Conservation (phyloP, 1,284 basidiomycete species). For the Schizophyllum amplum region DNA sequence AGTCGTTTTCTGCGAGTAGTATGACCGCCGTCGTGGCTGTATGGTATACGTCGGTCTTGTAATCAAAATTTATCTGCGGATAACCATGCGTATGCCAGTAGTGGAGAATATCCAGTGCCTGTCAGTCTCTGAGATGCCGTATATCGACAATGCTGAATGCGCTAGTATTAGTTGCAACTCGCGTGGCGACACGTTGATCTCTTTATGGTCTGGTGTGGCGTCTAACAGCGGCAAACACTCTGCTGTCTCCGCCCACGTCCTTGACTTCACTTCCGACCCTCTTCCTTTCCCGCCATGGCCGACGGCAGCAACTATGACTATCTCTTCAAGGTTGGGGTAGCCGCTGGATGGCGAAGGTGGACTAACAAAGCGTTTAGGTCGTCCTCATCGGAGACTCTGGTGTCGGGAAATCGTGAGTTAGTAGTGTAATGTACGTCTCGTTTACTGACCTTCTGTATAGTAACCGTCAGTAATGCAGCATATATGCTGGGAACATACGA, state of each 20-base stretch:
- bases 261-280: neutral
- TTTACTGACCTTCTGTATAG: conserved; percentile 17
- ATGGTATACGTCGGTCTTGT: no score
- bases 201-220: neutral
- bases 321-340: conserved; percentile 79
- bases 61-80: no score
- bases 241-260: neutral
- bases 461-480: conserved; percentile 25
- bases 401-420: conserved; percentile 93
- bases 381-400: conserved; percentile 99
- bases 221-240: neutral
- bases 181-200: no score
- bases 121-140: no score
- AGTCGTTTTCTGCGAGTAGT: no score
- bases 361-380: conserved; percentile 43
- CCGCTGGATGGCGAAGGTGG: neutral
- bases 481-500: neutral
- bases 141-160: no score
- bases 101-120: no score
- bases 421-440: conserved; percentile 11
- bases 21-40: no score
- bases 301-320: conserved; percentile 93
- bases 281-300: conserved; percentile 44
- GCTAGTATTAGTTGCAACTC: no score
- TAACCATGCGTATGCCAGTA: no score